Base-by-base conservation (phyloP, 306 rosid genomes). In the Gastrolobium villosum region DNA sequence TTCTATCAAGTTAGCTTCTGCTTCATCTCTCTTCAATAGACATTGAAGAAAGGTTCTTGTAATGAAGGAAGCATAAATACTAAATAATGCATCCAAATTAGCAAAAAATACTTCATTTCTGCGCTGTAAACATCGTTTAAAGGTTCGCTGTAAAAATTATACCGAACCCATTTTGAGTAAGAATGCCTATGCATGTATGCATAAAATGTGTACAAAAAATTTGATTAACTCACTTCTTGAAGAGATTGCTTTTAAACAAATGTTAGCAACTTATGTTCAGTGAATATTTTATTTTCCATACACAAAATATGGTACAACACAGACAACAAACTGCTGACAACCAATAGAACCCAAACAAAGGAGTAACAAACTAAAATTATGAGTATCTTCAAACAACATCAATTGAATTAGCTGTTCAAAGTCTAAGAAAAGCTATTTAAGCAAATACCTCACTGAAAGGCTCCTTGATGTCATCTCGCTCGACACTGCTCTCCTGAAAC, bases 361-460 rank as follows among this genome's bases (percentile, higher is more conserved):
- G 72, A 34, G 0, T 57, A 30, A 56, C 3, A 31, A 61, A 79
- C 34, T 32, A 59, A 26, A 34, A 30, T 26, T 39, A 59, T 15
- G 60, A 14, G 48, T 55, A 41, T 49, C 65, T 66, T 5, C 55
- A 39, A 55, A 53, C 26, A 34, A 36, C 28, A 63, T 61, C 53
- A 55, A 20, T 26, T 30, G 46, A 59, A 57, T 77, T 14, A 53
- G 30, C 54, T 68, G 26, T 71, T 46, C 3, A 30, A 39, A 73
- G 78, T 20, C 57, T 62, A 54, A 57, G 61, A 9, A 30, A 65
- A 72, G 31, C 55, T 64, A 62, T 61, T 39, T 13, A 63, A 52
- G 79, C 40, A 65, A 20, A 72, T 86, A 95, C 99, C 99, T 95
- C 99, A 20, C 93, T 93, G 87, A 95, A 95, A 79, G 99, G 99